phyloP scores from a whole-genome alignment of 148 eudicot genomes.

The Persicaria tinctoria region DNA sequence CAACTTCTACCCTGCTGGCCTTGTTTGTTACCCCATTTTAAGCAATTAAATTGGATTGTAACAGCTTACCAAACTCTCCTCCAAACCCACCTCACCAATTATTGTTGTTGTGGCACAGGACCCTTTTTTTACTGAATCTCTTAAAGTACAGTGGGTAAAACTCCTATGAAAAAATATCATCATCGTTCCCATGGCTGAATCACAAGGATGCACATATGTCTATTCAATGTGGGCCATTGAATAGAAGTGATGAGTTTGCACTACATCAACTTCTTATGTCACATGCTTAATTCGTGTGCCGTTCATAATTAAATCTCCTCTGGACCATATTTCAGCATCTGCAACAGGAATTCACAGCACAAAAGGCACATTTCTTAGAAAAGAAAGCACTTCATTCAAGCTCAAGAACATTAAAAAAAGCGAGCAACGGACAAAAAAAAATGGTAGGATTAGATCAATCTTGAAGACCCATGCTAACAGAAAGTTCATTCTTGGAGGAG shows the following conservation, averaged over 20 bases:
- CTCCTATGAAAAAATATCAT: not conserved
- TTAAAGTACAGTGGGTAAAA: not conserved
- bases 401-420: not conserved
- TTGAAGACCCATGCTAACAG: not conserved
- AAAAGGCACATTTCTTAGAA: not conserved
- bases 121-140: not conserved
- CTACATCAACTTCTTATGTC: not conserved
- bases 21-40: not conserved
- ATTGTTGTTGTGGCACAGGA: not conserved
- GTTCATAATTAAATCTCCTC: not conserved
- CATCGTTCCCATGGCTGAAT: not conserved
- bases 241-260: not conserved
- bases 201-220: not conserved
- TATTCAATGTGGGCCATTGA: not conserved
- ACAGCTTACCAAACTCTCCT: slow-evolving; percentile 3
- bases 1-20: slow-evolving; percentile 1
- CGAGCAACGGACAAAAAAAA: not conserved
- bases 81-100: not conserved
- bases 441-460: not conserved
- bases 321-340: not conserved
- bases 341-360: not conserved
- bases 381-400: not conserved
- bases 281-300: not conserved
- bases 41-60: slow-evolving; percentile 4
- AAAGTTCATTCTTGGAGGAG: not conserved